A percentile compares a stretch with the other conserved stretches of the same genome.
These are phyloP conservation scores for Erigeron philadelphicus DNA, from an alignment of 140 eudicot species.

Conservation along the genomic window DNA sequence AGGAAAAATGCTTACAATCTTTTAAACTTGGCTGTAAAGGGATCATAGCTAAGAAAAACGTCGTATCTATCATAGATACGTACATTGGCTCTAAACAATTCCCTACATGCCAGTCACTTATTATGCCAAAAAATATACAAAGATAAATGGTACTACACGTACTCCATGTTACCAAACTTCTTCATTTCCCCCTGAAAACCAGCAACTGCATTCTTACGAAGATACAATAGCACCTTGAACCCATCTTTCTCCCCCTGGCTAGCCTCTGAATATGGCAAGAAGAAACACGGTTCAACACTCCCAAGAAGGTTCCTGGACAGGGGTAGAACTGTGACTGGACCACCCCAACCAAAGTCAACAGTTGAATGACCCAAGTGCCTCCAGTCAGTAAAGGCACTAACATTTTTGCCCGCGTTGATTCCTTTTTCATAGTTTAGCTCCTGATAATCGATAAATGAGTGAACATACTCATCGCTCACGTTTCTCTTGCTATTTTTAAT, in stretches of 20 bases:
- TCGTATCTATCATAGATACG: background rate
- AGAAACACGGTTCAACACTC: conserved; percentile 64
- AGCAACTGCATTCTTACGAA: conserved; percentile 38
- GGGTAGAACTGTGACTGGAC: conserved; percentile 75
- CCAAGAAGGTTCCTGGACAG: conserved; percentile 67
- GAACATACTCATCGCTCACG: conserved; percentile 55
- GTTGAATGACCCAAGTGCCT: conserved; percentile 84
- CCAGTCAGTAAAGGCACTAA: conserved; percentile 87
- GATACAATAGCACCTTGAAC: conserved; percentile 54
- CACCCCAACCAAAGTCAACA: conserved; percentile 87
- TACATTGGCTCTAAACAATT: background rate
- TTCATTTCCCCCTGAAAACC: conserved; percentile 54
- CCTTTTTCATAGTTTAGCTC: conserved; percentile 55
- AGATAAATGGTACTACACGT: conserved; percentile 5
- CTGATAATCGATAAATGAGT: conserved; percentile 65
- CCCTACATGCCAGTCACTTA: background rate
- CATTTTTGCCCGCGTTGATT: conserved; percentile 56
- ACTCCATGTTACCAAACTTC: conserved; percentile 44
- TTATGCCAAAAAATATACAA: background rate
- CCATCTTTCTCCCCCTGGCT: conserved; percentile 53
- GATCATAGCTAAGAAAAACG: too few relatives aligned
- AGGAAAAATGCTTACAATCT: too few relatives aligned
- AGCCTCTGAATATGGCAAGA: conserved; percentile 65
- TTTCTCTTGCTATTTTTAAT: conserved; percentile 67
- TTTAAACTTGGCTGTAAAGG: too few relatives aligned